Conservation (phyloP, 495 filamentous ascomycete species). For the Xylona heveae region DNA sequence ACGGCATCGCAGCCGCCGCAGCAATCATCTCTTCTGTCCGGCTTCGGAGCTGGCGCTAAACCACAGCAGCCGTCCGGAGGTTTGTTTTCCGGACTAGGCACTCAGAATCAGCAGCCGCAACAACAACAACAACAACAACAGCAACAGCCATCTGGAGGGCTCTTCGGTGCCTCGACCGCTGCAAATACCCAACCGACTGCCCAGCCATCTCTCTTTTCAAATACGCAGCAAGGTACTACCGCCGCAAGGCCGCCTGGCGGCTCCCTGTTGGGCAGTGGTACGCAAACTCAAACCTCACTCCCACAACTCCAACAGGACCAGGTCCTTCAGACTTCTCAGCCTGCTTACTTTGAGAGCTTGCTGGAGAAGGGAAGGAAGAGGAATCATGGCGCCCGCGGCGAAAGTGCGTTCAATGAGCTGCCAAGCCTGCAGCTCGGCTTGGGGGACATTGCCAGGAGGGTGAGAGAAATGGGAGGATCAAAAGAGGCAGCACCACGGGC, state of each 20-base stretch:
- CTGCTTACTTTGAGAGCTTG: slow-evolving; percentile 72
- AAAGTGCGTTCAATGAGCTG: slow-evolving; percentile 30
- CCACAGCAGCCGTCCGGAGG: background rate
- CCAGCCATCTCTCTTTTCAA: slow-evolving; percentile 1
- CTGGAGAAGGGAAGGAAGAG: slow-evolving; percentile 55
- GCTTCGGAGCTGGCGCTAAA: too few relatives aligned
- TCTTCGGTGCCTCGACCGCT: slow-evolving; percentile 2
- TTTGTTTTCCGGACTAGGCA: background rate
- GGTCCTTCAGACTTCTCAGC: slow-evolving; percentile 2
- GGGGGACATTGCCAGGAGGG: slow-evolving; percentile 67
- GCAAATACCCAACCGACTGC: slow-evolving; percentile 1
- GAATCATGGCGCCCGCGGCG: slow-evolving; percentile 22
- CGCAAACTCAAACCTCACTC: slow-evolving; percentile 1
- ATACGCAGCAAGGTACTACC: background rate
- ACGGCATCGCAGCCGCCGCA: background rate
- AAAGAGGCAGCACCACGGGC: slow-evolving; percentile 21
- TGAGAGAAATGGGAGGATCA: slow-evolving; percentile 49
- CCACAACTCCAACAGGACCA: background rate
- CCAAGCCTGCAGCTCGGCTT: slow-evolving; percentile 63
- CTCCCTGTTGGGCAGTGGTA: slow-evolving; percentile 2
- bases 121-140: slow-evolving; percentile 1
- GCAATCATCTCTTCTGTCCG: too few relatives aligned
- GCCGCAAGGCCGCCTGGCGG: background rate
- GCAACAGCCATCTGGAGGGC: slow-evolving; percentile 2
- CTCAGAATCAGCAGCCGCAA: background rate